Base-by-base conservation (phyloP, 1,284 basidiomycete genomes). In the Omphalotus olearius region DNA sequence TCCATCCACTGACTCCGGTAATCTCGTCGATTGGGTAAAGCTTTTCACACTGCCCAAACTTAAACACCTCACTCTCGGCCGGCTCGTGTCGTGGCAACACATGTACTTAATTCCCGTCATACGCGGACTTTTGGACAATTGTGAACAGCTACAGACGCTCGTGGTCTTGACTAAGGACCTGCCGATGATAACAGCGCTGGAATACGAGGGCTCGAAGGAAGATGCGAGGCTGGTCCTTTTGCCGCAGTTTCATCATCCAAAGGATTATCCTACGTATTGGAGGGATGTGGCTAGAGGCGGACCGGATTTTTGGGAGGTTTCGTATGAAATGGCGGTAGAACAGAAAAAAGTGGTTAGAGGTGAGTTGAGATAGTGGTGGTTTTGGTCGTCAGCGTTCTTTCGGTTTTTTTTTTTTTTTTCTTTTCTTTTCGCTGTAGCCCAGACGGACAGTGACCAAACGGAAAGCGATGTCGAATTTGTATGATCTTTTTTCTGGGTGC, bases 21-120 rank as follows among this genome's bases (percentile, higher is more conserved):
- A 26, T 13, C 36, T 30, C 30, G 41, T 64, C 17, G 65, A 67
- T 44, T 66, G 64, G 64, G 49, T 56, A n/a, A 54, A 59, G 5
- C 52, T 69, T 0, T 46, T 55, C 26, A 18, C 41, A 4, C 59
- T 69, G 9, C 66, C 66, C 4, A 42, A 52, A 11, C 58, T 69
- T n/a, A 66, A 65, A 4, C 66, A 69, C 50, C 54, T 67, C n/a
- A 61, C 63, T 4, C 47, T 69, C 13, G 66, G 68, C 3, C 58
- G 63, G 30, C 53, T 67, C 6, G 54, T 50, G 28, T 43, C 41
- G 0, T 28, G 38, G 11, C 35, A 52, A 3, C 61, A 65, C 41
- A 18, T 35, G 0, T 55, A 64, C 25, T 46, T 64, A 42, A 44
- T 64, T 33, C 45, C 47, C 5, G 53, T 59, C 18, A 52, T 68